These are phyloP conservation scores for Diplodia mutila DNA, from an alignment of 2,329 filamentous ascomycete species.

Conservation along the genomic window DNA sequence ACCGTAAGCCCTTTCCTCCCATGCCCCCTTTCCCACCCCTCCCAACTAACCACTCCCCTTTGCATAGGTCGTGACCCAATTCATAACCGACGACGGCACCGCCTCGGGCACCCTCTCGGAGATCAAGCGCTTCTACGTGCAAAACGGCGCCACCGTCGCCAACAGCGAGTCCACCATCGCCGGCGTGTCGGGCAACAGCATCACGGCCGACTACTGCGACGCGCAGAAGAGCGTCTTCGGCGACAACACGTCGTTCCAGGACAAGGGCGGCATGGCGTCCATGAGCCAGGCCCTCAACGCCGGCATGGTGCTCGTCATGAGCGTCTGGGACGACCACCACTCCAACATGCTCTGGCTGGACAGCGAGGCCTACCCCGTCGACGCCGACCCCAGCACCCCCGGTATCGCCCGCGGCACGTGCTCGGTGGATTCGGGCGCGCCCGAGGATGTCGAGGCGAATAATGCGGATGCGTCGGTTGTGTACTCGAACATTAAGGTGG, in stretches of 20 bases:
- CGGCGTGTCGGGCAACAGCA: constrained; percentile 52
- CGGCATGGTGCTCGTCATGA: constrained; percentile 55
- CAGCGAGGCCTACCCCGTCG: constrained; percentile 60
- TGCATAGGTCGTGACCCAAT: constrained; percentile 51
- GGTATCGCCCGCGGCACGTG: constrained; percentile 31
- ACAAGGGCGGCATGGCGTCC: constrained; percentile 48
- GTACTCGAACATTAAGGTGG: constrained; percentile 36
- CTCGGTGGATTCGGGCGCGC: constrained; percentile 29
- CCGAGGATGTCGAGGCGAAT: constrained; percentile 31
- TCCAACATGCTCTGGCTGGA: constrained; percentile 74
- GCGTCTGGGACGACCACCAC: constrained; percentile 63
- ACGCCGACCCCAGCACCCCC: constrained; percentile 26
- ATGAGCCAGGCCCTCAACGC: constrained; percentile 31
- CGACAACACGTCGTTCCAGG: constrained; percentile 56
- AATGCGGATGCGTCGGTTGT: constrained; percentile 29
- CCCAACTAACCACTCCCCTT: not conserved
- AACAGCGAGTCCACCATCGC: constrained; percentile 44
- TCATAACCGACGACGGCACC: constrained; percentile 40
- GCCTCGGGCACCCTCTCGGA: constrained; percentile 44
- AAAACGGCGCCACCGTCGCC: constrained; percentile 49
- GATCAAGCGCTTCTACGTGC: constrained; percentile 51
- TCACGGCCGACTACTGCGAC: constrained; percentile 61
- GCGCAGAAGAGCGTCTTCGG: constrained; percentile 57
- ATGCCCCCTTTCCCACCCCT: not conserved
- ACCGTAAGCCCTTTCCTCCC: constrained; percentile 29